Conservation (phyloP, 352 stramenopile genomes). For the Globisporangium parvum region DNA sequence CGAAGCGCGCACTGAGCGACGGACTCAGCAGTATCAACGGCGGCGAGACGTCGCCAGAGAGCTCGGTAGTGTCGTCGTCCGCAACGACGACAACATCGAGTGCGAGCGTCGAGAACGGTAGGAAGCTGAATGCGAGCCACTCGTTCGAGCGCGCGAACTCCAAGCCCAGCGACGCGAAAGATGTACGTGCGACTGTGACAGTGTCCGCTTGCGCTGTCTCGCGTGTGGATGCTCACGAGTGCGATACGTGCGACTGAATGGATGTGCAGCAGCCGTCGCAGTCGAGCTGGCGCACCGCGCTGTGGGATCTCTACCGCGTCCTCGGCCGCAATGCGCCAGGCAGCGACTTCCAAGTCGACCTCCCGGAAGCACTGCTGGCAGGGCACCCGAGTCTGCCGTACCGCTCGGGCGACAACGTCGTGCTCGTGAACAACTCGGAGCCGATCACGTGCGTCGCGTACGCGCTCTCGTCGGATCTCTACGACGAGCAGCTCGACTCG, state of each 20-base stretch:
- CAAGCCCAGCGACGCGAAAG: slow-evolving; percentile 19
- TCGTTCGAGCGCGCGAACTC: slow-evolving; percentile 9
- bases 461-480: slow-evolving; percentile 89
- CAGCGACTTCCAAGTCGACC: slow-evolving; percentile 67
- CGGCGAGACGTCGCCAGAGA: slow-evolving; percentile 19
- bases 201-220: not conserved
- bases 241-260: no score
- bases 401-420: slow-evolving; percentile 84
- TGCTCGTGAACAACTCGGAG: slow-evolving; percentile 92
- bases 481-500: slow-evolving; percentile 61
- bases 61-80: slow-evolving; percentile 21
- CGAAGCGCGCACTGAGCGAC: slow-evolving; percentile 34
- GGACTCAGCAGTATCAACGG: slow-evolving; percentile 28
- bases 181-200: slow-evolving; percentile 28
- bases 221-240: not conserved
- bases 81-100: slow-evolving; percentile 15
- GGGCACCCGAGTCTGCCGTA: slow-evolving; percentile 87
- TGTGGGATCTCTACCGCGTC: slow-evolving; percentile 65
- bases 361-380: slow-evolving; percentile 54
- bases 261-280: slow-evolving; percentile 11
- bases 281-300: slow-evolving; percentile 49
- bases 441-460: slow-evolving; percentile 94
- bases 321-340: slow-evolving; percentile 49
- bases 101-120: slow-evolving; percentile 12
- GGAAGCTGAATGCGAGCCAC: slow-evolving; percentile 6